Evolutionary conservation across 148 eudicot genomes (phyloP).

Genomic region (Silene conica): DNA sequence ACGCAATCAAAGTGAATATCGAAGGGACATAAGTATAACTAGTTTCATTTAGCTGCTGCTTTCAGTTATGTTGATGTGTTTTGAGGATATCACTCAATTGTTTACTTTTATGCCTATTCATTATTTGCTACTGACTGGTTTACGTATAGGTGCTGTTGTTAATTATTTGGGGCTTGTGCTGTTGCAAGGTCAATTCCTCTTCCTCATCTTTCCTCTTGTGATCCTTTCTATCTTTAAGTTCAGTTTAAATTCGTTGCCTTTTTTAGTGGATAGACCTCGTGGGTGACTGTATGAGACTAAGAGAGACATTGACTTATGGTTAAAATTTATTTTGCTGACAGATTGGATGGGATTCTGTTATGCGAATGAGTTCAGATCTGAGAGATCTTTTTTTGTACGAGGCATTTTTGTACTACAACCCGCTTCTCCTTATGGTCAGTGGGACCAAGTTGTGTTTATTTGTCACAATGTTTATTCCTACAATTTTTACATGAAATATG

Average conservation of each 20-base stretch:
- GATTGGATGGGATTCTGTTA: slow-evolving; percentile 98
- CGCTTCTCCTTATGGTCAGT: slow-evolving; percentile 92
- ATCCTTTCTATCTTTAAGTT: not conserved
- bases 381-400: slow-evolving; percentile 91
- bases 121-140: slow-evolving; percentile 15
- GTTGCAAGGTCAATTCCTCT: slow-evolving; percentile 68
- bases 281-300: no score
- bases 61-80: not conserved
- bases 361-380: slow-evolving; percentile 93
- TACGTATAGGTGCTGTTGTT: slow-evolving; percentile 65
- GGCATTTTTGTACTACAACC: slow-evolving; percentile 95
- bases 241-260: no score
- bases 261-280: not conserved
- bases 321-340: slow-evolving; percentile 24
- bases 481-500: slow-evolving; percentile 1
- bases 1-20: no score
- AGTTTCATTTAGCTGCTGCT: not conserved
- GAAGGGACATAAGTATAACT: not conserved
- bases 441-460: slow-evolving; percentile 6
- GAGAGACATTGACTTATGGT: slow-evolving; percentile 10
- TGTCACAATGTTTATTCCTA: not conserved
- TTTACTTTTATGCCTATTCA: slow-evolving; percentile 2
- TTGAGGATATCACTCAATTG: not conserved
- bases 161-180: slow-evolving; percentile 73
- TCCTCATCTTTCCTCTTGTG: not conserved